Conservation (phyloP, 2,329 filamentous ascomycete species). For the Hypoxylon sp. region DNA sequence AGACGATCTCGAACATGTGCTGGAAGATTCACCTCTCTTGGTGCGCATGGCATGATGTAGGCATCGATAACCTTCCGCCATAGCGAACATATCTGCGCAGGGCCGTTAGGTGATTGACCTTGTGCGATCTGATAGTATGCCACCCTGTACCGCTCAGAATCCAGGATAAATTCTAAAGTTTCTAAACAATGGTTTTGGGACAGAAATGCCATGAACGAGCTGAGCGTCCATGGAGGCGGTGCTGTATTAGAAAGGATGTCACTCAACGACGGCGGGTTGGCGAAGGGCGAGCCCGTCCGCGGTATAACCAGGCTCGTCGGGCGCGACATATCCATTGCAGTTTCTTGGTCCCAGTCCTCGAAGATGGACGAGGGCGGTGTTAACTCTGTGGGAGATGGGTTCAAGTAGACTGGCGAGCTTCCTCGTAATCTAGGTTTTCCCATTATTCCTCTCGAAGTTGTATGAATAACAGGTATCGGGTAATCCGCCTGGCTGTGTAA, state of each 20-base stretch:
- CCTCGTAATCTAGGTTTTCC: conserved; percentile 63
- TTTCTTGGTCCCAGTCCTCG: conserved; percentile 61
- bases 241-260: conserved; percentile 92
- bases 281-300: conserved; percentile 57
- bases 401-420: conserved; percentile 62
- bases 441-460: conserved; percentile 57
- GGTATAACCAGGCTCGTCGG: conserved; percentile 65
- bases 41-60: conserved; percentile 88
- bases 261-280: conserved; percentile 76
- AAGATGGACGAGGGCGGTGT: conserved; percentile 63
- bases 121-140: conserved; percentile 66
- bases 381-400: conserved; percentile 59
- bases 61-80: conserved; percentile 92
- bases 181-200: conserved; percentile 98
- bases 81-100: conserved; percentile 80
- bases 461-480: conserved; percentile 38
- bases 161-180: conserved; percentile 96
- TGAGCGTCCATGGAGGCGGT: conserved; percentile 88
- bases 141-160: conserved; percentile 85
- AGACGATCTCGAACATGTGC: conserved; percentile 87
- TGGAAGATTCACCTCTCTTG: conserved; percentile 91
- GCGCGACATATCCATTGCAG: conserved; percentile 64
- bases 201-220: conserved; percentile 95
- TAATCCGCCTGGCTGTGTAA: conserved; percentile 46
- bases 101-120: conserved; percentile 60